phyloP scores from a whole-genome alignment of 2,329 filamentous ascomycete species.

The Monosporascus ibericus region DNA sequence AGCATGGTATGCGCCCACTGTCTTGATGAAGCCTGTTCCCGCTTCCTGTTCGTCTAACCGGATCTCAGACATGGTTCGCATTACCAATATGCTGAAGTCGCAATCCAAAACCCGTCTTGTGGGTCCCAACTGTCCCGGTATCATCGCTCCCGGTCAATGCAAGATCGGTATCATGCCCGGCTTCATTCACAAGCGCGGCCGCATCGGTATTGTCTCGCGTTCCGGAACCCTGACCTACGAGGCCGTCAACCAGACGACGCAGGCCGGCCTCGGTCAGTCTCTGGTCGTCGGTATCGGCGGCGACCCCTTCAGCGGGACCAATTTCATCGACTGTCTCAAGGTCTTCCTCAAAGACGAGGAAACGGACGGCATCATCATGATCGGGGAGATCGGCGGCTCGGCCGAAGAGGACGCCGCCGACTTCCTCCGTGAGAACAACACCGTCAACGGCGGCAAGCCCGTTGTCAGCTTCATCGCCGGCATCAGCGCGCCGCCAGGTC shows the following conservation, averaged over 20 bases:
- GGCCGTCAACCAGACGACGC: slow-evolving; percentile 98
- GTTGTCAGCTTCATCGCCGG: slow-evolving; percentile 97
- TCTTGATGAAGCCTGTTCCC: slow-evolving; percentile 1
- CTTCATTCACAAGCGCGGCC: slow-evolving; percentile 99
- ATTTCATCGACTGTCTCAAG: slow-evolving; percentile 98
- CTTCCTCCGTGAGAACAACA: slow-evolving; percentile 90
- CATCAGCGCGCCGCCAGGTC: slow-evolving; percentile 92
- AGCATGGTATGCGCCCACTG: slow-evolving; percentile 66
- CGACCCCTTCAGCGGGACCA: slow-evolving; percentile 97
- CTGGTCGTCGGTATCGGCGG: slow-evolving; percentile 97
- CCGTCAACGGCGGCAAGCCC: slow-evolving; percentile 76
- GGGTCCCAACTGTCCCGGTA: slow-evolving; percentile 95
- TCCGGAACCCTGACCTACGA: slow-evolving; percentile 99
- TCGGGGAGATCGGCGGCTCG: slow-evolving; percentile 95
- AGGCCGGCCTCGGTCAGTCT: slow-evolving; percentile 92
- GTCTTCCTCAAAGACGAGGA: slow-evolving; percentile 94
- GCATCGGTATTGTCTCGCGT: slow-evolving; percentile 96
- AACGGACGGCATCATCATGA: slow-evolving; percentile 99
- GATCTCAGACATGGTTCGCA: slow-evolving; percentile 87
- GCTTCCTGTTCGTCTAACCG: slow-evolving; percentile 4
- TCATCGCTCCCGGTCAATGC: slow-evolving; percentile 93
- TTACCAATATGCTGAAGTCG: slow-evolving; percentile 95
- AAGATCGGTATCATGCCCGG: slow-evolving; percentile 99
- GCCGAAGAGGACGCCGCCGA: slow-evolving; percentile 98
- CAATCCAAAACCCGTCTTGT: slow-evolving; percentile 96